Conservation (phyloP, 164 flowering plant genomes). For the Dillenia turbinata region DNA sequence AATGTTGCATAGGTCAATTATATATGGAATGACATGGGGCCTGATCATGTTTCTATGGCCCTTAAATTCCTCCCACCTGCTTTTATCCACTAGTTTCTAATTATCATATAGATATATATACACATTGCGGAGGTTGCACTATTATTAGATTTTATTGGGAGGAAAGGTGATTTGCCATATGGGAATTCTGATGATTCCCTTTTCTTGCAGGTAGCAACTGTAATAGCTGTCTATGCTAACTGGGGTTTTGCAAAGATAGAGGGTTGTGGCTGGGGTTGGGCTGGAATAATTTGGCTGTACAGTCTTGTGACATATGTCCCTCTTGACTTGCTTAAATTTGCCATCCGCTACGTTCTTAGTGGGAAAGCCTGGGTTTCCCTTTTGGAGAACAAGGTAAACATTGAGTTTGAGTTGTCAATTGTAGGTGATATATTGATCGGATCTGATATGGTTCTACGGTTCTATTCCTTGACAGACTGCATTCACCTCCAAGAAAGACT, state of each 20-base stretch:
- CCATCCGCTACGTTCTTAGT: constrained; percentile 71
- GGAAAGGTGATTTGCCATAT: background rate
- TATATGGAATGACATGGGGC: no score
- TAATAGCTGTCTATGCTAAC: constrained; percentile 88
- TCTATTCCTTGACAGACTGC: constrained; percentile 60
- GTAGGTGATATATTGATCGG: background rate
- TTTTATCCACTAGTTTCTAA: background rate
- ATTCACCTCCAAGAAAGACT: constrained; percentile 93
- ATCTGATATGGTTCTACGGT: background rate
- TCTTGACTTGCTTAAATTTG: constrained; percentile 72
- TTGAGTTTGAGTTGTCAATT: background rate
- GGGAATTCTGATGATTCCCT: background rate
- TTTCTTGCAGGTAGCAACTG: constrained; percentile 69
- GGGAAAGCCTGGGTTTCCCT: constrained; percentile 91
- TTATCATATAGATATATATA: no score
- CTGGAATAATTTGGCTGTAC: constrained; percentile 94
- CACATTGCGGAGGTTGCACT: no score
- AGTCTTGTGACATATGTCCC: constrained; percentile 83
- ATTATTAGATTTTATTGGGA: background rate
- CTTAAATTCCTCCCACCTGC: no score
- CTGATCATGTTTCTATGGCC: background rate
- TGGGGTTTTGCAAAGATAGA: constrained; percentile 85
- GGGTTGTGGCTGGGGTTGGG: constrained; percentile 99
- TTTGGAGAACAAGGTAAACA: constrained; percentile 75
- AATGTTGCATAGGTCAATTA: no score